These are phyloP conservation scores for Scenedesmus sp. DNA, from an alignment of 163 green algal genomes.

Conservation along the genomic window DNA sequence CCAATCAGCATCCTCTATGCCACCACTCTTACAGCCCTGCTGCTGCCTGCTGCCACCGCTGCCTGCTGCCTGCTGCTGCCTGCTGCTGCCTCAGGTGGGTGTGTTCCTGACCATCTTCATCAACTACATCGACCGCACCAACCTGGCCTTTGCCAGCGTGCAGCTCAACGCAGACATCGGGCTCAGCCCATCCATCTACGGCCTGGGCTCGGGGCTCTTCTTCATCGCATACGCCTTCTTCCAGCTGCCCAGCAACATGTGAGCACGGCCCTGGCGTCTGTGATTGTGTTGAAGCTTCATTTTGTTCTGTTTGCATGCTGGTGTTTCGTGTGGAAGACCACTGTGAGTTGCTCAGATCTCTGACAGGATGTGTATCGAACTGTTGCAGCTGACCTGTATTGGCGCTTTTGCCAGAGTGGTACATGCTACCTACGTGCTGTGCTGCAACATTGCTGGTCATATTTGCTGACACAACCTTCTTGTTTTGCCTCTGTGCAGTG, in stretches of 20 bases:
- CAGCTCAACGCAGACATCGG: slow-evolving; percentile 46
- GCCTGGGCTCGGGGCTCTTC: slow-evolving; percentile 73
- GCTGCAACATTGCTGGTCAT: background rate
- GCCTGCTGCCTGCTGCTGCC: no score
- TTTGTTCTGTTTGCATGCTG: background rate
- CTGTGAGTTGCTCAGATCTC: no score
- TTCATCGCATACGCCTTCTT: slow-evolving; percentile 67
- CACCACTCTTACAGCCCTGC: no score
- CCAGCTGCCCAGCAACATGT: slow-evolving; percentile 5
- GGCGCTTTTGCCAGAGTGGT: no score
- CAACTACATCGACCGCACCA: slow-evolving; percentile 57
- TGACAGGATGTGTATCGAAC: background rate
- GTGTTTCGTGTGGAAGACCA: no score
- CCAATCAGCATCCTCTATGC: no score
- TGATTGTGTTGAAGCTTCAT: background rate
- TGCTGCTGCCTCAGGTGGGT: background rate
- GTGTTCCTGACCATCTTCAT: slow-evolving; percentile 51
- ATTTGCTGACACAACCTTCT: background rate
- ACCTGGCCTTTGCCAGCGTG: slow-evolving; percentile 49
- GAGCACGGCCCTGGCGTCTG: background rate
- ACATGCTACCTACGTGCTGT: no score
- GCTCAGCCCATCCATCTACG: slow-evolving; percentile 55
- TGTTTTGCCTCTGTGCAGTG: slow-evolving; percentile 51
- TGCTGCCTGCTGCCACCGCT: no score
- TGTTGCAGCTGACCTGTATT: background rate